Evolutionary conservation across 2,329 filamentous ascomycete genomes (phyloP), one percentile per base, ranked within the genome.

Genomic region (Arthrobotrys megalospora): DNA sequence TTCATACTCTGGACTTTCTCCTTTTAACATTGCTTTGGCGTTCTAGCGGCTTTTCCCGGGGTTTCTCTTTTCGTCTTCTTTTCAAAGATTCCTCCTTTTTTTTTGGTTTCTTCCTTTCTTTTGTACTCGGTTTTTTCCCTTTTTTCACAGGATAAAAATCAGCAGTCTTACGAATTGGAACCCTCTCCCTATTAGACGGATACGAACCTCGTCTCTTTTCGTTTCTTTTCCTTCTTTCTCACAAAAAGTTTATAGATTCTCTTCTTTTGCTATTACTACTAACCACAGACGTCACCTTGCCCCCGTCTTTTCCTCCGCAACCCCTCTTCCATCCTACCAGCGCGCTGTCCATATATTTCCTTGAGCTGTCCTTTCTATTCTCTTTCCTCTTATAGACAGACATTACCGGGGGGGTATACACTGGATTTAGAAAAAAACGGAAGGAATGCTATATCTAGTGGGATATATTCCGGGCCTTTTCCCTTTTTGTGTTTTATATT

Each of bases 221-320:
- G 24, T 21, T 16, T 41, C 24, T 53, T 36, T 21, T 41, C 21
- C 28, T 55, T 36, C 28, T 11, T 36, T 11, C 6, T 21, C 34
- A 58, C 19, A 69, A 69, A 73, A 73, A 66, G 60, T 64, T 73
- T 66, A 73, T 65, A 73, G 60, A 73, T 73, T 34, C 64, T n/a
- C n/a, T 58, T 58, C 52, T 12, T 41, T 58, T 58, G 8, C 55
- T 43, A 5, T 60, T 24, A 62, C 53, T 38, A 21, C 52, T 28
- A 50, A 53, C 41, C n/a, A 47, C 11, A 32, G 60, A 66, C 47
- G 41, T 41, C 64, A 19, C 24, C 32, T 21, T n/a, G n/a, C 1
- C 21, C 34, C 38, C n/a, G 28, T 12, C 47, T 38, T 34, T 41
- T 52, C 43, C 47, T 0, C 21, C 38, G 11, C 28, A 16, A 16